phyloP scores from a whole-genome alignment of 441 rosid genomes.

The Jatropha multifida region DNA sequence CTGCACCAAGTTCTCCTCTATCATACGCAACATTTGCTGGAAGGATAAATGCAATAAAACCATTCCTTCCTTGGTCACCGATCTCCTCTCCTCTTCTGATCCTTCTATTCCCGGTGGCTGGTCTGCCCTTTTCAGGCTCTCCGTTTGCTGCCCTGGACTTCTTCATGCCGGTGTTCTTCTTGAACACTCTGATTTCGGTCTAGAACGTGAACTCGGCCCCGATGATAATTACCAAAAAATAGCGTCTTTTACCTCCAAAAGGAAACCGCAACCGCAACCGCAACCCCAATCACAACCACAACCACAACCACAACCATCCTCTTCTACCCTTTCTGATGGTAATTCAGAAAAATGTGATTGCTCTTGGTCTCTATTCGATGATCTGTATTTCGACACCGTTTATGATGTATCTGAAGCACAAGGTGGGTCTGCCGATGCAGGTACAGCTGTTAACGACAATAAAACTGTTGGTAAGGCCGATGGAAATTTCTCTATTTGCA shows the following conservation, averaged over 20 bases:
- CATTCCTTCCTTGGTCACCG: conserved; percentile 67
- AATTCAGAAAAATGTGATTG: conserved; percentile 32
- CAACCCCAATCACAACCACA: neutral
- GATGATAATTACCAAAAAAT: conserved; percentile 38
- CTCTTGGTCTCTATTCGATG: conserved; percentile 82
- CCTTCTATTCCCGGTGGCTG: conserved; percentile 56
- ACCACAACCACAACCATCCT: conserved; percentile 17
- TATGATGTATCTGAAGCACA: conserved; percentile 48
- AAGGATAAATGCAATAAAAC: conserved; percentile 49
- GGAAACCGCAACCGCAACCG: neutral
- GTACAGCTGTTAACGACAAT: conserved; percentile 28
- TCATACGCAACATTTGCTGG: conserved; percentile 66
- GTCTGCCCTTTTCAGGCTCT: conserved; percentile 75
- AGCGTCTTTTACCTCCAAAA: neutral
- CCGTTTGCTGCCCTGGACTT: conserved; percentile 92
- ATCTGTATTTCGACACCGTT: conserved; percentile 76
- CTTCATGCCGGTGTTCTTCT: conserved; percentile 85
- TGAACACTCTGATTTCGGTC: conserved; percentile 91
- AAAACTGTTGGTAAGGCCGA: conserved; percentile 31
- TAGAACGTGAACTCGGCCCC: conserved; percentile 88
- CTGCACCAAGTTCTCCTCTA: conserved; percentile 73
- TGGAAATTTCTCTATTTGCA: conserved; percentile 27
- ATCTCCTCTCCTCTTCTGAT: conserved; percentile 45
- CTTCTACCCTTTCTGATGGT: conserved; percentile 15
- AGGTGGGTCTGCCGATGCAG: conserved; percentile 16